Conservation (phyloP, 73 alveolate genomes). For the Durusdinium trenchii region DNA sequence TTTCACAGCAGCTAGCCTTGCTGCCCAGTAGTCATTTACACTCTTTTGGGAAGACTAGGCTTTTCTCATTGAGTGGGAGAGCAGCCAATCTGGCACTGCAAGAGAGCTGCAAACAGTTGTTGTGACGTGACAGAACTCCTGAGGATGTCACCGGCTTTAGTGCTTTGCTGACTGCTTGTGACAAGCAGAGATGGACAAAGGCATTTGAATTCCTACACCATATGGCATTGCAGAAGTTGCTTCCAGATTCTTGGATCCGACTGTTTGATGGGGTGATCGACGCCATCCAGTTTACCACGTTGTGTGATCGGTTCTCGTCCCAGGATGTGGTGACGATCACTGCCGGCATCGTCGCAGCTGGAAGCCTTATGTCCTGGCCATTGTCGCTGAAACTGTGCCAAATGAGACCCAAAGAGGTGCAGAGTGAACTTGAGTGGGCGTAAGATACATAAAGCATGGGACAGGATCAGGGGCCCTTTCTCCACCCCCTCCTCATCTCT, state of each 20-base stretch:
- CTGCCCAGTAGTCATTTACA: no score
- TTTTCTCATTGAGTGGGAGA: no score
- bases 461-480: no score
- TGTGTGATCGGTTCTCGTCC: neutral
- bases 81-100: no score
- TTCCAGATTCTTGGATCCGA: neutral
- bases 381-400: neutral
- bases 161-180: neutral
- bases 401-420: neutral
- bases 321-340: slow-evolving; percentile 31
- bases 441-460: no score
- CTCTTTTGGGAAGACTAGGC: no score
- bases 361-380: slow-evolving; percentile 11
- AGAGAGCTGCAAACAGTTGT: no score
- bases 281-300: no score
- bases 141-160: neutral
- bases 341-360: slow-evolving; percentile 20
- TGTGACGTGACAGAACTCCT: neutral
- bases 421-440: no score
- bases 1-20: no score
- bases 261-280: neutral
- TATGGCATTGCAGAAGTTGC: neutral
- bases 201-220: neutral
- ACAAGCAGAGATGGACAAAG: neutral
- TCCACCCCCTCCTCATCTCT: no score